phyloP scores from a whole-genome alignment of 169 alveolate species.

The Ichthyophthirius multifiliis region DNA sequence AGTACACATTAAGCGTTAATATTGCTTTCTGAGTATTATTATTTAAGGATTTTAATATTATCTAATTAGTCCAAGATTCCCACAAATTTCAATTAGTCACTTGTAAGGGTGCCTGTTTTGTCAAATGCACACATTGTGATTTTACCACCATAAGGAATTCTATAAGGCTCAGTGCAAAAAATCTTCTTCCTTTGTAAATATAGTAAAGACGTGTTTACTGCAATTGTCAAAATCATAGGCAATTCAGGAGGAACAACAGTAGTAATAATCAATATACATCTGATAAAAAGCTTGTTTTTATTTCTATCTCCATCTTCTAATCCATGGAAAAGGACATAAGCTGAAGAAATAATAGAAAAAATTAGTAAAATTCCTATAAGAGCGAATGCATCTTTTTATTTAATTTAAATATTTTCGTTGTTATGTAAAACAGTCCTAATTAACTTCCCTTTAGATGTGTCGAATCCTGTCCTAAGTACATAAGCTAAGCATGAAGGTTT shows the following conservation, averaged over 20 bases:
- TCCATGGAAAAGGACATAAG: conserved; percentile 88
- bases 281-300: conserved; percentile 89
- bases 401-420: conserved; percentile 89
- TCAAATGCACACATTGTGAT: conserved; percentile 91
- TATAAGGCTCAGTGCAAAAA: conserved; percentile 98
- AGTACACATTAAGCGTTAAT: conserved; percentile 83
- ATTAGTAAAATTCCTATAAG: conserved; percentile 90
- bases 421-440: conserved; percentile 95
- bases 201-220: conserved; percentile 94
- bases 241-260: conserved; percentile 99
- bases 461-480: conserved; percentile 78
- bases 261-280: conserved; percentile 95
- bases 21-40: conserved; percentile 30
- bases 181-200: conserved; percentile 89
- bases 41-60: conserved; percentile 13
- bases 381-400: conserved; percentile 92
- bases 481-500: conserved; percentile 13
- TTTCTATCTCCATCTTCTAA: conserved; percentile 74
- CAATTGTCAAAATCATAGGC: conserved; percentile 96
- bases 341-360: conserved; percentile 92
- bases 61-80: conserved; percentile 56
- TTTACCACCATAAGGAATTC: conserved; percentile 97
- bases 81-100: conserved; percentile 76
- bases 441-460: conserved; percentile 95
- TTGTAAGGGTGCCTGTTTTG: conserved; percentile 98